Evolutionary conservation across 495 filamentous ascomycete genomes (phyloP), one percentile per base, ranked within the genome.

Genomic region (Hypoxylon lienhwacheense): DNA sequence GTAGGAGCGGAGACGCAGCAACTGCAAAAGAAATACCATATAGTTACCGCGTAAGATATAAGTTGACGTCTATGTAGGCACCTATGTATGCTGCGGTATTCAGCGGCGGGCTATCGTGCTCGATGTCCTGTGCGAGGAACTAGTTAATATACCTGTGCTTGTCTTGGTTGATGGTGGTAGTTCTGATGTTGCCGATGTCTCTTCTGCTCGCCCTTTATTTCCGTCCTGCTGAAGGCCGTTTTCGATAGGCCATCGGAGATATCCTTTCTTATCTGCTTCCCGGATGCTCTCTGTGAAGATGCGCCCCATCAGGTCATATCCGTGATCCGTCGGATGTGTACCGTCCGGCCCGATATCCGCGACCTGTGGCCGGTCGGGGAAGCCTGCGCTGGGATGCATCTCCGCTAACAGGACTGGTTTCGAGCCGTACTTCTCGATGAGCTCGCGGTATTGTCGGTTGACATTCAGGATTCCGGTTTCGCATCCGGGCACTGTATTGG

Each of bases 261-360:
- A 73, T 3, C 69, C 70, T 24, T 64, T 66, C 6, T 11, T 19
- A 24, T 68, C 54, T 11, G 72, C 72, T 3, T 63, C 52, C 45
- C 56, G 47, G 20, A 78, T 66, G 1, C 61, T 67, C 31, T 67
- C 42, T 1, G 54, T 54, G 53, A 74, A 72, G 37, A 71, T 65
- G 20, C 55, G 55, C 5, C 72, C 76, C 73, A 79, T 77, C 47
- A 72, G 64, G 11, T 53, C 45, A 51, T 79, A 79, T 0, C 73
- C 74, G 10, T 33, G 26, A 53, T 79, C 70, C 8, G 64, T 72
- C 1, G 75, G 76, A 47, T 77, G 76, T 11, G 62, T 60, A 24
- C 65, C 62, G 20, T 67, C 65, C 2, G 49, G 46, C 5, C 65
- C 62, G 11, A 67, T 67, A 29, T 65, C 65, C n/a, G 19, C 36